Evolutionary conservation across 2,329 filamentous ascomycete species (phyloP).

Genomic region (Xylariaceae sp.): DNA sequence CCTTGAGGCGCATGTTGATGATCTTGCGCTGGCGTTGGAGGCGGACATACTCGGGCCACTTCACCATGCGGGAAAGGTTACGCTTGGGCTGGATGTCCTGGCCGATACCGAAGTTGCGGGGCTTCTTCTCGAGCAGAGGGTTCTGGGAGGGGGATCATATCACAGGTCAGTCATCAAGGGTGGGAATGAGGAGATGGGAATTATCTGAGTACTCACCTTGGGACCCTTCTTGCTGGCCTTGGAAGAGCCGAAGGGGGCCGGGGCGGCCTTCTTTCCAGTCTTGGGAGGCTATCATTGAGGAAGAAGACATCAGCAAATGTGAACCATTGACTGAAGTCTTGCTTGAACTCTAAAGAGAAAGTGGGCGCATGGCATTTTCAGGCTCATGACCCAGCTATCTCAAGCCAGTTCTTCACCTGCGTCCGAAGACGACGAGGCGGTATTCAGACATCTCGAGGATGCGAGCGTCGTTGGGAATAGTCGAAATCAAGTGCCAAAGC

Average conservation of each 20-base stretch:
- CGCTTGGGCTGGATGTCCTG: conserved; percentile 97
- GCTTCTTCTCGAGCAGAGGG: conserved; percentile 97
- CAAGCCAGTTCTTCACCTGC: conserved; percentile 64
- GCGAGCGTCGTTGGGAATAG: conserved; percentile 28
- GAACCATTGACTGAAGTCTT: conserved; percentile 73
- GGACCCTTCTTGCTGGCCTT: conserved; percentile 91
- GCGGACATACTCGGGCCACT: conserved; percentile 99
- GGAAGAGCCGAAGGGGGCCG: conserved; percentile 92
- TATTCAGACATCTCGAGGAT: conserved; percentile 35
- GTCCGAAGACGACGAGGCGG: conserved; percentile 42
- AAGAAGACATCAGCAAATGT: conserved; percentile 95
- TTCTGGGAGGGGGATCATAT: too few species aligned
- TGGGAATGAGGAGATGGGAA: not conserved
- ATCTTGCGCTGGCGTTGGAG: conserved; percentile 95
- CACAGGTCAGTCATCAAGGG: conserved; percentile 19
- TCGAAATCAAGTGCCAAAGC: conserved; percentile 28
- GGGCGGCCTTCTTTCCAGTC: conserved; percentile 92
- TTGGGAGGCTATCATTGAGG: conserved; percentile 99
- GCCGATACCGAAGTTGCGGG: conserved; percentile 97
- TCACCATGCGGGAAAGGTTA: conserved; percentile 97
- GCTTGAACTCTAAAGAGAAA: conserved; percentile 89
- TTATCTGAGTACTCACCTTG: conserved; percentile 67
- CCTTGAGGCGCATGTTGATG: conserved; percentile 97
- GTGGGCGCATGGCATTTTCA: conserved; percentile 47
- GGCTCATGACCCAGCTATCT: conserved; percentile 47